phyloP scores from a whole-genome alignment of 805 yeast genomes.

The Maudiozyma saulgeensis region DNA sequence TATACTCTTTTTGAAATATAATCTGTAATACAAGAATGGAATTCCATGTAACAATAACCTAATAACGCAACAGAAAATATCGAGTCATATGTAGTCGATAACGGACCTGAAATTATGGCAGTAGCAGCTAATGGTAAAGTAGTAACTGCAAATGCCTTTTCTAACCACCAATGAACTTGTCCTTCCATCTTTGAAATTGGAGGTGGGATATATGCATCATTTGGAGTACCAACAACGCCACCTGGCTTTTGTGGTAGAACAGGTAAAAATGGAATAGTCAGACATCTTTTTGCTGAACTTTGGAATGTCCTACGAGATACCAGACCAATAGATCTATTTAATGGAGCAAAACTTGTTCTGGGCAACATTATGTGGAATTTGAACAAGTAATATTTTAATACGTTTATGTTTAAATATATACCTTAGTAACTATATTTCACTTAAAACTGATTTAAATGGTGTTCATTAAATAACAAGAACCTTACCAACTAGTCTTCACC shows the following conservation, averaged over 20 bases:
- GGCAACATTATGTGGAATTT: slow-evolving; percentile 10
- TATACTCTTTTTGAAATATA: slow-evolving; percentile 82
- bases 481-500: too few species aligned
- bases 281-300: slow-evolving; percentile 23
- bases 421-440: background rate
- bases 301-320: slow-evolving; percentile 14
- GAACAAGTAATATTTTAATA: background rate
- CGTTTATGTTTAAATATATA: background rate
- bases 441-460: background rate
- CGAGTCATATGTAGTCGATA: slow-evolving; percentile 65
- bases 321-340: slow-evolving; percentile 2
- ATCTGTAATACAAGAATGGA: slow-evolving; percentile 85
- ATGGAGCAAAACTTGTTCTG: slow-evolving; percentile 1
- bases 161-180: slow-evolving; percentile 89
- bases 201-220: slow-evolving; percentile 75
- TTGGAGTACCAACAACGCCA: slow-evolving; percentile 81
- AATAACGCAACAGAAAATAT: slow-evolving; percentile 54
- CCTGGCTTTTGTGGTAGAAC: slow-evolving; percentile 81
- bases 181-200: slow-evolving; percentile 59
- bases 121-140: slow-evolving; percentile 68
- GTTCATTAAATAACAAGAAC: too few species aligned
- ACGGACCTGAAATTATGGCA: slow-evolving; percentile 64
- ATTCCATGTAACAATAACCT: slow-evolving; percentile 77
- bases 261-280: slow-evolving; percentile 42
- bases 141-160: slow-evolving; percentile 57